Percentiles rank a stretch among this genome's conserved stretches.
These are phyloP conservation scores for Kodamaea suecica DNA, from an alignment of 1,139 yeast genomes.

Conservation along the genomic window DNA sequence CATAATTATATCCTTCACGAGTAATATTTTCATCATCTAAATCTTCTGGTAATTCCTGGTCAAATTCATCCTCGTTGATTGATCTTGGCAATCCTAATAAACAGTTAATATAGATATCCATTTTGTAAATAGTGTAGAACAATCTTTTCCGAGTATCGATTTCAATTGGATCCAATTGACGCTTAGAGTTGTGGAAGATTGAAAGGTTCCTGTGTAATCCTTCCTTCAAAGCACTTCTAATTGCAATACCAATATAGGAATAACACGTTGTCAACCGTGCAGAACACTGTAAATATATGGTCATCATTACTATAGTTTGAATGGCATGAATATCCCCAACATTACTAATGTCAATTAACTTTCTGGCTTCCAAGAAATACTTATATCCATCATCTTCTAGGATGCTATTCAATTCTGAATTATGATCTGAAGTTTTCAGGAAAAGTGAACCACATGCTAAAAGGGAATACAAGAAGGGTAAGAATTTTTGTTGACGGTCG, in stretches of 20 bases:
- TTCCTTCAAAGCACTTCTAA: conserved; percentile 81
- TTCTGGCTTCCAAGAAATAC: conserved; percentile 80
- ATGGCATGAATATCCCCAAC: conserved; percentile 47
- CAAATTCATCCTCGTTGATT: conserved; percentile 74
- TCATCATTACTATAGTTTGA: conserved; percentile 72
- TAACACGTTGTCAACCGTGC: conserved; percentile 89
- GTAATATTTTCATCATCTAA: conserved; percentile 87
- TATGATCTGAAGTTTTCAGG: conserved; percentile 39
- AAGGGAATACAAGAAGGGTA: conserved; percentile 71
- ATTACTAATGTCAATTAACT: conserved; percentile 60
- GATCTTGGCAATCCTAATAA: conserved; percentile 85
- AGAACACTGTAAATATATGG: conserved; percentile 82
- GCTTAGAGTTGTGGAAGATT: conserved; percentile 45
- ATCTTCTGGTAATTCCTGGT: conserved; percentile 83
- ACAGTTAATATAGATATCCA: conserved; percentile 89
- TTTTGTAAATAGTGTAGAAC: conserved; percentile 85
- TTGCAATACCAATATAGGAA: conserved; percentile 88
- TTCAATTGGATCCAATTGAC: conserved; percentile 72
- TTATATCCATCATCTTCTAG: conserved; percentile 77
- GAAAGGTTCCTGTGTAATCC: conserved; percentile 80
- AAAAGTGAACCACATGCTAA: conserved; percentile 67
- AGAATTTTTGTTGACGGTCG: conserved; percentile 68
- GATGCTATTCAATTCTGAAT: conserved; percentile 39
- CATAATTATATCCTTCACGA: conserved; percentile 47
- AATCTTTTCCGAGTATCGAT: conserved; percentile 80